Conservation (phyloP, 805 yeast genomes). For the Teunomyces atbi region DNA sequence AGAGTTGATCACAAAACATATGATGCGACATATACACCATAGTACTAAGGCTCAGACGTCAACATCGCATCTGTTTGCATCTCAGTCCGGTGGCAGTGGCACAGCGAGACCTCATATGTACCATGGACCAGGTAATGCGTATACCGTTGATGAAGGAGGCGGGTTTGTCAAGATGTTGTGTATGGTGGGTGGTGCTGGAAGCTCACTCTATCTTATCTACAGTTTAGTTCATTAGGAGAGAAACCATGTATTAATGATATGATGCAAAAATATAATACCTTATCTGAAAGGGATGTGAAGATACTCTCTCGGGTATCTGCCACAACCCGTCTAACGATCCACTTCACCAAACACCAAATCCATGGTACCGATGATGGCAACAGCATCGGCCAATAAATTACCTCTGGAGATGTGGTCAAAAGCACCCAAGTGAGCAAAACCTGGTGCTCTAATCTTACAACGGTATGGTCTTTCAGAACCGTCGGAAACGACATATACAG, state of each 20-base stretch:
- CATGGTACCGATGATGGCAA: slow-evolving; percentile 93
- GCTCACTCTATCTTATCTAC: slow-evolving; percentile 29
- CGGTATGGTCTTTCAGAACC: slow-evolving; percentile 89
- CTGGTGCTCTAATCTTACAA: slow-evolving; percentile 93
- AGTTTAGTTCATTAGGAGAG: slow-evolving; percentile 10
- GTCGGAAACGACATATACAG: slow-evolving; percentile 82
- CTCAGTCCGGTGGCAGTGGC: not conserved
- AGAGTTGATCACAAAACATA: slow-evolving; percentile 41
- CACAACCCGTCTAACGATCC: slow-evolving; percentile 57
- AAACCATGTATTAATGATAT: slow-evolving; percentile 4
- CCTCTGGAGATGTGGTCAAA: slow-evolving; percentile 86
- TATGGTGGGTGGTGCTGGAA: slow-evolving; percentile 32
- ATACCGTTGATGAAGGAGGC: slow-evolving; percentile 11
- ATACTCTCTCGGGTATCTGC: slow-evolving; percentile 4
- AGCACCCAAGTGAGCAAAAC: slow-evolving; percentile 86
- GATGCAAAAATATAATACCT: slow-evolving; percentile 5
- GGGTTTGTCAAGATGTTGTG: slow-evolving; percentile 21
- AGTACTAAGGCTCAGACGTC: slow-evolving; percentile 2
- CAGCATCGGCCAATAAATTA: slow-evolving; percentile 86
- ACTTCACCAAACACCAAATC: slow-evolving; percentile 94
- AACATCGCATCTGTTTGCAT: slow-evolving; percentile 2
- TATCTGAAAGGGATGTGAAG: not conserved
- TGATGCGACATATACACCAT: slow-evolving; percentile 37
- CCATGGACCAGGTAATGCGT: slow-evolving; percentile 24
- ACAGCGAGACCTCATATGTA: slow-evolving; percentile 31